These are phyloP conservation scores for Nitzschia putrida DNA, from an alignment of 108 stramenopile genomes.

Conservation along the genomic window DNA sequence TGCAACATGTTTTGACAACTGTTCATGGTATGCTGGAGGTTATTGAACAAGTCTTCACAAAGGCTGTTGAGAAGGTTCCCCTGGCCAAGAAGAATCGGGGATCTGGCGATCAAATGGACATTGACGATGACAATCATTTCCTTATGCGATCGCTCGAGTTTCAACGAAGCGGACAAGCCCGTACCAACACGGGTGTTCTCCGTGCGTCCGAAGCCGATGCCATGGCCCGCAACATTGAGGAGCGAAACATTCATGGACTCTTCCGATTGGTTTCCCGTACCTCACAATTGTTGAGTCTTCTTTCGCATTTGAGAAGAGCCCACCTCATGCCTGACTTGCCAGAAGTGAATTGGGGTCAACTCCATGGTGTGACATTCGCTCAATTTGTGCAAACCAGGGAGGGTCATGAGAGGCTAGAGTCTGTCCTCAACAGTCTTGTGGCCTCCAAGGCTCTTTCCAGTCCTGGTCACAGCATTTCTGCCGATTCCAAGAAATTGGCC, in stretches of 20 bases:
- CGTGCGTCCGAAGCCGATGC: constrained; percentile 49
- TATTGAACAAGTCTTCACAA: constrained; percentile 59
- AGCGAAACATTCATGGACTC: constrained; percentile 80
- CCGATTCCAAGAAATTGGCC: constrained; percentile 67
- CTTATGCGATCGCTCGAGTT: constrained; percentile 58
- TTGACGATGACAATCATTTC: constrained; percentile 50
- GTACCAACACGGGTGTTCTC: constrained; percentile 4
- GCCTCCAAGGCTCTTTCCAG: constrained; percentile 37
- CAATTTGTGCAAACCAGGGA: constrained; percentile 65
- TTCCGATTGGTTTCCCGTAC: constrained; percentile 78
- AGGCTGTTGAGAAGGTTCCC: constrained; percentile 67
- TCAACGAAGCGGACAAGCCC: constrained; percentile 46
- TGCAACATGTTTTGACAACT: constrained; percentile 63
- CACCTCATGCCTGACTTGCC: constrained; percentile 65
- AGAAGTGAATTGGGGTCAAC: constrained; percentile 83
- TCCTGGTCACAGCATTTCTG: constrained; percentile 30
- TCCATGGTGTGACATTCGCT: constrained; percentile 74
- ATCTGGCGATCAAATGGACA: constrained; percentile 53
- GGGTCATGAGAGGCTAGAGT: constrained; percentile 79
- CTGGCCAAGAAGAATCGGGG: constrained; percentile 19
- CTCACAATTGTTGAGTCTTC: constrained; percentile 70
- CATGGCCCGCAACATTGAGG: constrained; percentile 63
- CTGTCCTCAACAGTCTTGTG: constrained; percentile 71
- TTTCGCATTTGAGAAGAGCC: constrained; percentile 65
- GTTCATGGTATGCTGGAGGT: constrained; percentile 51